Percentiles rank a stretch among this genome's conserved stretches.
phyloP scores from a whole-genome alignment of 805 yeast species.

The Blastobotrys chiropterorum region DNA sequence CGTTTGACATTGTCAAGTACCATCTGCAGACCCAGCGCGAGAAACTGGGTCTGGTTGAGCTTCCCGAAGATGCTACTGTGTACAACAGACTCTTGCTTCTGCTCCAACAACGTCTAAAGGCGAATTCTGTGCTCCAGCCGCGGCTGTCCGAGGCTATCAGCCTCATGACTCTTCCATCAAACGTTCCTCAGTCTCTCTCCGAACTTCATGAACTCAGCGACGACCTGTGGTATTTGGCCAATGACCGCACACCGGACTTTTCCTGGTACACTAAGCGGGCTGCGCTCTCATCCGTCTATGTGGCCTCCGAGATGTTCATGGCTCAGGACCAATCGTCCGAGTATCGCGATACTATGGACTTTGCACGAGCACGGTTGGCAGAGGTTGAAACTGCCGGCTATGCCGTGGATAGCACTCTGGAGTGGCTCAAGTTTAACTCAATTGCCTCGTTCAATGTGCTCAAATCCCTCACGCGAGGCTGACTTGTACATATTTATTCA shows the following conservation, averaged over 20 bases:
- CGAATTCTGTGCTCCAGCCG: conserved; percentile 33
- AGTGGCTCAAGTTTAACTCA: conserved; percentile 69
- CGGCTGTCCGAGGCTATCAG: conserved; percentile 44
- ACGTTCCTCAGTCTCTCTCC: conserved; percentile 47
- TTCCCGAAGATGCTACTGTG: conserved; percentile 35
- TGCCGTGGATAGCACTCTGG: conserved; percentile 59
- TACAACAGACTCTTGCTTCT: conserved; percentile 40
- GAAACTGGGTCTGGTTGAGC: conserved; percentile 21
- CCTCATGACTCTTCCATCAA: conserved; percentile 58
- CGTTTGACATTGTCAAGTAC: conserved; percentile 49
- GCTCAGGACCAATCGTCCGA: conserved; percentile 59
- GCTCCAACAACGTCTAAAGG: conserved; percentile 40
- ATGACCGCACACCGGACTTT: conserved; percentile 70
- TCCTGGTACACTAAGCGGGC: conserved; percentile 91
- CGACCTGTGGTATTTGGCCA: conserved; percentile 74
- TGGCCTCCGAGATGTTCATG: conserved; percentile 70
- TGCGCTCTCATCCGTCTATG: conserved; percentile 62
- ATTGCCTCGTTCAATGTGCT: conserved; percentile 59
- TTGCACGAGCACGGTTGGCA: conserved; percentile 55
- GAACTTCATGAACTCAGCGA: conserved; percentile 75
- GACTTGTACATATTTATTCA: conserved; percentile 1
- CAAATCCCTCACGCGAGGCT: conserved; percentile 41
- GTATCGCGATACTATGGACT: conserved; percentile 52
- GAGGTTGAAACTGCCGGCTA: conserved; percentile 51
- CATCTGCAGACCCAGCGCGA: conserved; percentile 41